phyloP scores from a whole-genome alignment of 2,329 filamentous ascomycete genomes.

The Trichoderma pleuroti region DNA sequence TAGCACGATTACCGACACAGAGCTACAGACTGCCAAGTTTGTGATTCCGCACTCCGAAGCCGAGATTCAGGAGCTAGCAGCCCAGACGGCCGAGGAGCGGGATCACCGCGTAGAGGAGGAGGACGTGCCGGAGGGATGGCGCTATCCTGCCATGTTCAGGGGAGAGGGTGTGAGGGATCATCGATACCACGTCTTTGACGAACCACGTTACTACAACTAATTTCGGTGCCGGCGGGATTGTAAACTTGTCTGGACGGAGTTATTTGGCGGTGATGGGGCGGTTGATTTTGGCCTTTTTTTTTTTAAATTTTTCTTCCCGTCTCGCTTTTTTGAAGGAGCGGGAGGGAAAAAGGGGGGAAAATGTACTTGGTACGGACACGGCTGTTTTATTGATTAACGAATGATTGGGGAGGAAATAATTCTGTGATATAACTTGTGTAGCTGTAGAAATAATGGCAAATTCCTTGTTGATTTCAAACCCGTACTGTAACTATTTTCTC shows the following conservation, averaged over 20 bases:
- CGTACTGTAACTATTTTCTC: background rate
- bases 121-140: slow-evolving; percentile 70
- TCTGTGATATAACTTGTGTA: slow-evolving; percentile 7
- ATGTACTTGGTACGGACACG: slow-evolving; percentile 10
- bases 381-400: slow-evolving; percentile 16
- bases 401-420: background rate
- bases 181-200: slow-evolving; percentile 90
- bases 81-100: slow-evolving; percentile 50
- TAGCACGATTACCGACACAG: slow-evolving; percentile 92
- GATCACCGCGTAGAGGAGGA: slow-evolving; percentile 61
- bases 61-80: slow-evolving; percentile 45
- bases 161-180: slow-evolving; percentile 86
- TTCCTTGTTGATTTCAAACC: background rate
- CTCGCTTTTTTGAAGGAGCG: background rate
- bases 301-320: background rate
- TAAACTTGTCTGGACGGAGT: slow-evolving; percentile 16
- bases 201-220: slow-evolving; percentile 68
- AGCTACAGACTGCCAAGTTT: slow-evolving; percentile 95
- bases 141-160: slow-evolving; percentile 81
- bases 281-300: slow-evolving; percentile 3
- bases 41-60: slow-evolving; percentile 66
- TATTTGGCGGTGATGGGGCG: slow-evolving; percentile 11
- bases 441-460: slow-evolving; percentile 9
- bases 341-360: background rate
- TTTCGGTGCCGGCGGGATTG: slow-evolving; percentile 10